Evolutionary conservation across 1,139 yeast genomes (phyloP), one percentile per base, ranked within the genome.

Genomic region (Geotrichum restrictum): DNA sequence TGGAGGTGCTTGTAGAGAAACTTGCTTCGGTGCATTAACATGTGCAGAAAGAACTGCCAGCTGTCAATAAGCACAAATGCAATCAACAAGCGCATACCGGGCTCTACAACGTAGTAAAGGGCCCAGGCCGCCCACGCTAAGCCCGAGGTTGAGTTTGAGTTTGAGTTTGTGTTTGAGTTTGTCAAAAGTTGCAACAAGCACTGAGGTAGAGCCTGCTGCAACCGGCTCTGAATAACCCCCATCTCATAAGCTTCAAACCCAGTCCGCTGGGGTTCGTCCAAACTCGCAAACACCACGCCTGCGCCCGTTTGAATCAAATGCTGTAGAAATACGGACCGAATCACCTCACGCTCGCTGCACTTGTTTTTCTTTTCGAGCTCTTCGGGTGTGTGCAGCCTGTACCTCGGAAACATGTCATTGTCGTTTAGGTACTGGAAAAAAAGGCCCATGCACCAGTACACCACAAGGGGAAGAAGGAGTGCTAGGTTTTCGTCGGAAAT

Each of bases 21-120:
- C 66, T 82, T 83, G 76, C 87, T 88, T 66, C 77, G 67, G 67
- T 93, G 98, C 98, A 93, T 91, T 59, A 78, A 67, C 59, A 96
- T 79, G 68, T 93, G 98, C 58, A 89, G 75, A 76, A 83, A 81
- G 70, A 87, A 89, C 71, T 93, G 98, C 98, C 98, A 93, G 4
- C 95, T 77, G 69, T 93, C 98, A 63, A 93, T 79, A 57, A 93
- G 74, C 50, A 81, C 67, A 64, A 88, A 83, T 2, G 95, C 96
- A 39, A 77, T 49, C 11, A 72, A 49, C 38, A 89, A 69, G 60
- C 82, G 82, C 11, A 80, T 37, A 0, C 73, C 49, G 0, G 96
- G 81, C 64, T 80, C 70, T 13, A 63, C 62, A 38, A 51, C 51
- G 50, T 58, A 56, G 60, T 67, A 43, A 82, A 88, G 64, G 79